phyloP scores from a whole-genome alignment of 305 asterid species.

The Vinca major region DNA sequence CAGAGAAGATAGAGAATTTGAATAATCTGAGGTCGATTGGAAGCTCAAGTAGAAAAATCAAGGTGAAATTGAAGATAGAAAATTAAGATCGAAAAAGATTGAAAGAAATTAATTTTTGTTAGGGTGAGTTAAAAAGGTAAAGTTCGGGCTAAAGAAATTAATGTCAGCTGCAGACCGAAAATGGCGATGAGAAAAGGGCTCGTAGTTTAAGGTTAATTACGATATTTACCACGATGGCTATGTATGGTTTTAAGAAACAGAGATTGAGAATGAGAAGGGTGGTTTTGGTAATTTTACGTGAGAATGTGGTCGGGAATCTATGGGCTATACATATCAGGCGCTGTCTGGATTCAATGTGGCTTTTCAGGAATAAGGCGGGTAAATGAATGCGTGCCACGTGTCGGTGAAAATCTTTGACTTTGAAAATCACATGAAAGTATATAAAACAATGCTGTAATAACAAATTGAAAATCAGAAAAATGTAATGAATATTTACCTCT shows the following conservation, averaged over 20 bases:
- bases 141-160: constrained; percentile 14
- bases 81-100: constrained; percentile 12
- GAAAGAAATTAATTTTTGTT: not conserved
- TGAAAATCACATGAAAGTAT: not conserved
- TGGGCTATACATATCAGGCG: not conserved
- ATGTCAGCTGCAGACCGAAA: constrained; percentile 15
- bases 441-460: not conserved
- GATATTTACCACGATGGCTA: not conserved
- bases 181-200: constrained; percentile 5
- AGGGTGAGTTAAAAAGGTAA: constrained; percentile 19
- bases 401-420: constrained; percentile 6
- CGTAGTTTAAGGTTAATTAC: constrained; percentile 1
- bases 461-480: not conserved
- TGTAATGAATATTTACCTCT: not conserved
- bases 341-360: not conserved
- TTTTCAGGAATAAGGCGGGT: not conserved
- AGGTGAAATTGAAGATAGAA: constrained; percentile 9
- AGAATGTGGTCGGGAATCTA: not conserved
- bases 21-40: constrained; percentile 17
- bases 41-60: constrained; percentile 13
- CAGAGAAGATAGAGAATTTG: constrained; percentile 17
- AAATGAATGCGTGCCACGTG: constrained; percentile 9
- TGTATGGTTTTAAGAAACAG: not conserved
- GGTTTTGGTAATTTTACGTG: not conserved
- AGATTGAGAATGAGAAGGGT: not conserved